A percentile compares a stretch with the other conserved stretches of the same genome.
Evolutionary conservation across 352 stramenopile species (phyloP).

Genomic region (Globisporangium iwayamae): DNA sequence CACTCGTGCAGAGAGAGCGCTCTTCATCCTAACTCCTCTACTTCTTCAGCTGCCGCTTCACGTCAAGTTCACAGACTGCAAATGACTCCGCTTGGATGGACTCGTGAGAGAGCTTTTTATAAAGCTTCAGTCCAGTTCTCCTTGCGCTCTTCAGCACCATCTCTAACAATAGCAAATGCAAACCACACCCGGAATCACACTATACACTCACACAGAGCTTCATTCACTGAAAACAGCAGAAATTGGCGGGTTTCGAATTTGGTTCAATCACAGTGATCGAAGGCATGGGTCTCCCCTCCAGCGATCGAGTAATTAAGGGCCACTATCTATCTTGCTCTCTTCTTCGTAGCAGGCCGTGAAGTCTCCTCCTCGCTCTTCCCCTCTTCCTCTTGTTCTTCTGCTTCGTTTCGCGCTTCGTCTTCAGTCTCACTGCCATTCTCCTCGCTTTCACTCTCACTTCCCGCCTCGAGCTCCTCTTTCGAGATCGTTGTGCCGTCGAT

Average conservation of each 20-base stretch:
- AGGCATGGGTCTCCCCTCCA: not conserved
- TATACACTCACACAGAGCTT: not conserved
- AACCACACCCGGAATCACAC: not conserved
- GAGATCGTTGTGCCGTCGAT: constrained; percentile 64
- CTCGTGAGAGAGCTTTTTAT: not conserved
- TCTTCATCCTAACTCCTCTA: constrained; percentile 14
- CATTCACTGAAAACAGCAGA: constrained; percentile 5
- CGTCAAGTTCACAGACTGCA: not conserved
- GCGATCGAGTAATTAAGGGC: not conserved
- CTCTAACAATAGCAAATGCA: constrained; percentile 6
- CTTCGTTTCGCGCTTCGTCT: constrained; percentile 18
- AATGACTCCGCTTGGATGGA: not conserved
- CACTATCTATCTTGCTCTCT: constrained; percentile 4
- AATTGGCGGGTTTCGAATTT: constrained; percentile 1
- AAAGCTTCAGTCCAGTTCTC: not conserved
- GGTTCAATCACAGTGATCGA: not conserved
- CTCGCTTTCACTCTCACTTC: constrained; percentile 16
- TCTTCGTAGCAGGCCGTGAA: constrained; percentile 6
- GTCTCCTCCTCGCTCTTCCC: constrained; percentile 6
- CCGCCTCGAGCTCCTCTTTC: constrained; percentile 33
- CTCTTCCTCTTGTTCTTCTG: constrained; percentile 19
- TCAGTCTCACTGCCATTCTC: constrained; percentile 23
- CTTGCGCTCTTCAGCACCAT: not conserved
- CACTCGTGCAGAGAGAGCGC: constrained; percentile 1
- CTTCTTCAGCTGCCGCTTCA: not conserved